Conservation (phyloP, 345 rosid species). For the Populus davidiana region DNA sequence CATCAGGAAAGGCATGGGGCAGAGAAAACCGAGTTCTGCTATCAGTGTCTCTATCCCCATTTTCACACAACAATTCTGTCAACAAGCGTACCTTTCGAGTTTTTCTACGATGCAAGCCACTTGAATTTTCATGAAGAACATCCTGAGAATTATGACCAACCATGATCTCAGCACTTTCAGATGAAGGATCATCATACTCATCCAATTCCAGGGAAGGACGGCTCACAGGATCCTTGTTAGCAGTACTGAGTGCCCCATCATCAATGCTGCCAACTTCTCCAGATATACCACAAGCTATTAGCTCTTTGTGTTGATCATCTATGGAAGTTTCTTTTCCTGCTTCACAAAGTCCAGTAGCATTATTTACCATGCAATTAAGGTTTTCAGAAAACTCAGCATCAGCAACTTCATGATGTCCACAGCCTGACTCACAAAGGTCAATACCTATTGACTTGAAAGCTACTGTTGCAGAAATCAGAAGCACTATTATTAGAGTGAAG, state of each 20-base stretch:
- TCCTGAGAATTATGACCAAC: slow-evolving; percentile 21
- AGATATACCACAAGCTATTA: slow-evolving; percentile 28
- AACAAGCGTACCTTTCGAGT: slow-evolving; percentile 63
- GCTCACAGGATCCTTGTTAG: slow-evolving; percentile 27
- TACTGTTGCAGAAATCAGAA: slow-evolving; percentile 35
- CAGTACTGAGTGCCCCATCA: slow-evolving; percentile 19
- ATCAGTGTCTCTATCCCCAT: slow-evolving; percentile 28
- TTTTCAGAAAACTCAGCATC: slow-evolving; percentile 20
- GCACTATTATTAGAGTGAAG: slow-evolving; percentile 17
- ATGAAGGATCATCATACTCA: slow-evolving; percentile 40
- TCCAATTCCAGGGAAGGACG: slow-evolving; percentile 36
- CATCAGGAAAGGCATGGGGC: slow-evolving; percentile 28
- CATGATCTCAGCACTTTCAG: slow-evolving; percentile 53
- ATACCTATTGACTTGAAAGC: slow-evolving; percentile 20
- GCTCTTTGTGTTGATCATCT: slow-evolving; percentile 21
- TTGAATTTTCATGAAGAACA: slow-evolving; percentile 28
- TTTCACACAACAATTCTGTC: slow-evolving; percentile 62
- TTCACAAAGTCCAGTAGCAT: slow-evolving; percentile 17
- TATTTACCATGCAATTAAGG: slow-evolving; percentile 8
- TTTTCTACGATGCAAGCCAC: slow-evolving; percentile 55
- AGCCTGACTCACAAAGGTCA: slow-evolving; percentile 19
- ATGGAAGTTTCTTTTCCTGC: slow-evolving; percentile 23
- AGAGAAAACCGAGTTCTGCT: slow-evolving; percentile 33
- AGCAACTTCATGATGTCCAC: slow-evolving; percentile 25
- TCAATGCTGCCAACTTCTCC: slow-evolving; percentile 31